Conservation (phyloP, 805 yeast species). For the Candida gorgasii region DNA sequence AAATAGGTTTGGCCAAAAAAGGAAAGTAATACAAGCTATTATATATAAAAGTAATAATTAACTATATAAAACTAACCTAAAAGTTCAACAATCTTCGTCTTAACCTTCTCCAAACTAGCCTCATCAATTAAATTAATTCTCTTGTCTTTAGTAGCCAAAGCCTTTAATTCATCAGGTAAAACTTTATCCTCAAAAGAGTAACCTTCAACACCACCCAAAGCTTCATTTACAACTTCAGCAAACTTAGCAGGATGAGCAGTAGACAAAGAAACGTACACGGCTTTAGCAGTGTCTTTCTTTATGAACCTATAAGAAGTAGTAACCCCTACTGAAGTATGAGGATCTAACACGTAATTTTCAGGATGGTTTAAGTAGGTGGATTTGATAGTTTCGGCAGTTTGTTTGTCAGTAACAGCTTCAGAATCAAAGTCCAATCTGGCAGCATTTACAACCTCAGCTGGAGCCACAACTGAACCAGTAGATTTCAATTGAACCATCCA, state of each 20-base stretch:
- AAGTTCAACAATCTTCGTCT: constrained; percentile 73
- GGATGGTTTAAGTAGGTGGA: constrained; percentile 59
- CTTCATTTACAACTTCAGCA: constrained; percentile 89
- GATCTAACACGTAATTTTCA: constrained; percentile 82
- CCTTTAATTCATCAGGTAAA: constrained; percentile 82
- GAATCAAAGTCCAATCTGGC: constrained; percentile 75
- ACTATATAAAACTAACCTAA: constrained; percentile 29
- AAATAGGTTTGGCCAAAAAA: too few species aligned
- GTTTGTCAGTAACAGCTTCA: constrained; percentile 74
- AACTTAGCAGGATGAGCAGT: constrained; percentile 99
- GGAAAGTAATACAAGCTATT: neutral
- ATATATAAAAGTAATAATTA: neutral
- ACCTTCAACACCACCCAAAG: constrained; percentile 62
- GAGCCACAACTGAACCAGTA: constrained; percentile 74
- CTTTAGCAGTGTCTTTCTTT: constrained; percentile 35
- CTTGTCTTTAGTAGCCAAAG: constrained; percentile 68
- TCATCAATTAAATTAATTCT: constrained; percentile 70
- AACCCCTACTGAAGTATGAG: constrained; percentile 96
- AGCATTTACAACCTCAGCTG: constrained; percentile 58
- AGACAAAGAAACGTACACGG: constrained; percentile 72
- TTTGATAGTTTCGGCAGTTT: constrained; percentile 80
- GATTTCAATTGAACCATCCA: constrained; percentile 83
- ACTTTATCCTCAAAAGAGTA: constrained; percentile 89
- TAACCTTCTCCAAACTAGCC: constrained; percentile 73
- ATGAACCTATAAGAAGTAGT: constrained; percentile 69